Percentiles rank a stretch among this genome's conserved stretches.
Conservation (phyloP, 305 asterid genomes). For the Fraxinus sp. region DNA sequence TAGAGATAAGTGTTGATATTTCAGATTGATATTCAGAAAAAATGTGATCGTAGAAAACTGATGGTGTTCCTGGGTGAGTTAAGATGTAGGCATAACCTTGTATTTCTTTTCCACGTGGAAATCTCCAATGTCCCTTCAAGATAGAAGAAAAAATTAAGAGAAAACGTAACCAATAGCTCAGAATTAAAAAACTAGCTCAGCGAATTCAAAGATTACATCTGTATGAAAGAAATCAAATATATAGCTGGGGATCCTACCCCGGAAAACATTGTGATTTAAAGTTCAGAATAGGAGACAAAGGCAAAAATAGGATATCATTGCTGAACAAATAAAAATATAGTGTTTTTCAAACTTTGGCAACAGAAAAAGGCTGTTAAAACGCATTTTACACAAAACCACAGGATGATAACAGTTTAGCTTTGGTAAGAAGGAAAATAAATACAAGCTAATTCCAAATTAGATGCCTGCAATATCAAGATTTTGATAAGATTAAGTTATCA, state of each 20-base stretch:
- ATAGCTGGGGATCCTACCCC: neutral
- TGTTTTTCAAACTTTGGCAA: neutral
- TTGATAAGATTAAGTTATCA: neutral
- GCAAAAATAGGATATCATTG: neutral
- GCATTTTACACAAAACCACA: neutral
- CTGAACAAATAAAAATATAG: neutral
- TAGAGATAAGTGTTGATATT: conserved; percentile 55
- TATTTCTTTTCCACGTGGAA: conserved; percentile 97
- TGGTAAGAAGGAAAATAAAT: neutral
- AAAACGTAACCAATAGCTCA: neutral
- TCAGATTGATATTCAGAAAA: conserved; percentile 57
- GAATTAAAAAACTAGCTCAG: conserved; percentile 1
- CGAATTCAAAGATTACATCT: conserved; percentile 16
- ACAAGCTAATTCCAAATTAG: neutral
- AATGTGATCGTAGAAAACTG: conserved; percentile 86
- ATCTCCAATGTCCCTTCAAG: conserved; percentile 98
- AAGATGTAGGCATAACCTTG: conserved; percentile 93
- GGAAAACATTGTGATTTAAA: neutral
- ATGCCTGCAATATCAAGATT: neutral
- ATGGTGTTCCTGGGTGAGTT: conserved; percentile 91
- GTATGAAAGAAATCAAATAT: conserved; percentile 1
- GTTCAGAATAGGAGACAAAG: neutral
- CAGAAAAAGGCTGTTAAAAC: neutral
- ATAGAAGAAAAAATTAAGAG: conserved; percentile 20
- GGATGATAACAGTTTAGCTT: neutral